phyloP scores from a whole-genome alignment of 495 filamentous ascomycete genomes.

The Hyphodiscus hymeniophilus region DNA sequence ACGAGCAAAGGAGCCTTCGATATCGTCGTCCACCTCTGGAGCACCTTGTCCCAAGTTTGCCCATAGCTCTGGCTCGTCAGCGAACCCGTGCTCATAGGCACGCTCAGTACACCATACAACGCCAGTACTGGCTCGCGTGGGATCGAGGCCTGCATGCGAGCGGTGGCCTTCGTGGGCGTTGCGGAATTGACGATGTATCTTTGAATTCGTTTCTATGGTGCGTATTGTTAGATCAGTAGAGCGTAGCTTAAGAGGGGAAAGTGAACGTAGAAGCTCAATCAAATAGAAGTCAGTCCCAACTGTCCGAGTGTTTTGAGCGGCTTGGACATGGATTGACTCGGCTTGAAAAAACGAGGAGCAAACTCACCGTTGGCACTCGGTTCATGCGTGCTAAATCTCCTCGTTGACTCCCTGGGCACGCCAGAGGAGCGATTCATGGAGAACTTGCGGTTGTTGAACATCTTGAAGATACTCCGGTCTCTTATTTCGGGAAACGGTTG shows the following conservation, averaged over 20 bases:
- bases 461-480: too few species aligned
- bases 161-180: slow-evolving; percentile 80
- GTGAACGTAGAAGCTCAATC: too few species aligned
- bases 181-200: slow-evolving; percentile 80
- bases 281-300: too few species aligned
- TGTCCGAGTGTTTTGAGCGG: too few species aligned
- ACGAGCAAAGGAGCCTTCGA: slow-evolving; percentile 82
- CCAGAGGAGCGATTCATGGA: slow-evolving; percentile 51
- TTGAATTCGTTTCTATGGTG: slow-evolving; percentile 60
- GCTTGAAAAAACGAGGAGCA: background rate
- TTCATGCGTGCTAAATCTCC: slow-evolving; percentile 45
- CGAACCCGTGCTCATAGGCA: slow-evolving; percentile 70
- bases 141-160: slow-evolving; percentile 83
- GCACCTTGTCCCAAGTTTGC: slow-evolving; percentile 94
- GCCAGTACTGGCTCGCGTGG: slow-evolving; percentile 71
- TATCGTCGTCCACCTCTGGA: slow-evolving; percentile 89
- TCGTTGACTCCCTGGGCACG: slow-evolving; percentile 31
- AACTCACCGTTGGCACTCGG: slow-evolving; percentile 40
- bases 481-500: too few species aligned
- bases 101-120: slow-evolving; percentile 84
- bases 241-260: too few species aligned
- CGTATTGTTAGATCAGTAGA: too few species aligned
- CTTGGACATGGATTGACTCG: background rate
- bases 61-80: slow-evolving; percentile 75
- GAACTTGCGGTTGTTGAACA: slow-evolving; percentile 44